A percentile compares a stretch with the other conserved stretches of the same genome.
Evolutionary conservation across 2,329 filamentous ascomycete genomes (phyloP).

Genomic region (Ophiostoma perfectum): DNA sequence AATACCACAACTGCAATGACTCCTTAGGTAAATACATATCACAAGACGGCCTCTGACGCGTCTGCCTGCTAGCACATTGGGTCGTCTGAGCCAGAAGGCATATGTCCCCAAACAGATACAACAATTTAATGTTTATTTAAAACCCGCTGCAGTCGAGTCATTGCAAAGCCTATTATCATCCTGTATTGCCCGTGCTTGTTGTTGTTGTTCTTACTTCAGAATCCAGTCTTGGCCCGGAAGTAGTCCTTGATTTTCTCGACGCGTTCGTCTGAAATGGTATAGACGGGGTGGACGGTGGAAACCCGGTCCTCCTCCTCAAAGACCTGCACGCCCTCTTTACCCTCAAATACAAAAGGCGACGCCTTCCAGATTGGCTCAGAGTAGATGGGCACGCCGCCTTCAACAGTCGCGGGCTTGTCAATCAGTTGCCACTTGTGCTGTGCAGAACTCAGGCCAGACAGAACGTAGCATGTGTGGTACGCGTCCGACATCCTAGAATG

Average conservation of each 20-base stretch:
- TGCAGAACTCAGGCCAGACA: constrained; percentile 76
- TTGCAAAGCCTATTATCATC: neutral
- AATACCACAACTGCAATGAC: no score
- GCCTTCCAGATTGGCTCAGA: constrained; percentile 37
- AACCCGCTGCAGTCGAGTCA: no score
- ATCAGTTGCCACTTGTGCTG: constrained; percentile 61
- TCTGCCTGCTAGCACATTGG: no score
- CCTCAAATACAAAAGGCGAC: constrained; percentile 43
- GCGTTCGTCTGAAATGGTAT: constrained; percentile 68
- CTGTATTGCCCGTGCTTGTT: neutral
- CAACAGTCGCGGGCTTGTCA: constrained; percentile 28
- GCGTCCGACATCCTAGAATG: constrained; percentile 64
- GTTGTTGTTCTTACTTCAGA: constrained; percentile 34
- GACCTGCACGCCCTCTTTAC: constrained; percentile 52
- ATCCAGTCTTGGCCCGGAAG: constrained; percentile 55
- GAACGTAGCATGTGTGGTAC: constrained; percentile 89
- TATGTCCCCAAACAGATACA: no score
- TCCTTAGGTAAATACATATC: no score
- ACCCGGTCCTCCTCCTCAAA: constrained; percentile 69
- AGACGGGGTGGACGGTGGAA: constrained; percentile 71
- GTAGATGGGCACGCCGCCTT: constrained; percentile 18
- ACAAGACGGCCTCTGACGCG: no score
- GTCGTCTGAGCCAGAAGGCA: no score
- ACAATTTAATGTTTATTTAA: no score
- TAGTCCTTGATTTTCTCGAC: constrained; percentile 61